Conservation (phyloP, 1,139 yeast species). For the Suhomyces terraborum region DNA sequence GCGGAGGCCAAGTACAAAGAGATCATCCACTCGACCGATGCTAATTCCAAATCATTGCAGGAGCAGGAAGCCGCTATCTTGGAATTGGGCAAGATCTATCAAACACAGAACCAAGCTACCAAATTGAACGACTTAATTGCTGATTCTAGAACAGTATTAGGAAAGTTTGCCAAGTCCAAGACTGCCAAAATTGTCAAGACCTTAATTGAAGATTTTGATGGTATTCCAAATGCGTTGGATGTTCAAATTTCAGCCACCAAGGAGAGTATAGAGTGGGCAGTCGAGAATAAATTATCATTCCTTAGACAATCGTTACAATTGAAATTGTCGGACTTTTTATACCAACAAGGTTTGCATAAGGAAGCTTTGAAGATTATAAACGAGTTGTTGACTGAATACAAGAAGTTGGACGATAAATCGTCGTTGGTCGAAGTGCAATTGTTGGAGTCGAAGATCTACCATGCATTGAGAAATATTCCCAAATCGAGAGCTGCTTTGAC, state of each 20-base stretch:
- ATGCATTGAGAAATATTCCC: constrained; percentile 89
- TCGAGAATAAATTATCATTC: constrained; percentile 79
- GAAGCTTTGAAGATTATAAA: constrained; percentile 75
- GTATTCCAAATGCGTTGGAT: constrained; percentile 66
- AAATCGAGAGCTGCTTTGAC: constrained; percentile 92
- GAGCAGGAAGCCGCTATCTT: constrained; percentile 65
- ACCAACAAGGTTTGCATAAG: constrained; percentile 63
- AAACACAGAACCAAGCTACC: constrained; percentile 42
- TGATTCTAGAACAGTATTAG: constrained; percentile 70
- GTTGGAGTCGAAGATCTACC: constrained; percentile 86
- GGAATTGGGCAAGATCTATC: constrained; percentile 64
- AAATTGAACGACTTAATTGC: constrained; percentile 64
- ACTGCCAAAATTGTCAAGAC: constrained; percentile 84
- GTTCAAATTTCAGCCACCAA: constrained; percentile 73
- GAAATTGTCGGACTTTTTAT: constrained; percentile 75
- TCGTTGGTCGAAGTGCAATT: constrained; percentile 94
- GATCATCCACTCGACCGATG: constrained; percentile 42
- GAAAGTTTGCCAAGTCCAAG: constrained; percentile 85
- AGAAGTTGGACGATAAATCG: constrained; percentile 92
- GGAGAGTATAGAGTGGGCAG: constrained; percentile 87
- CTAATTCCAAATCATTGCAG: constrained; percentile 31
- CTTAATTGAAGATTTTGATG: constrained; percentile 77
- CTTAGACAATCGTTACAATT: constrained; percentile 86
- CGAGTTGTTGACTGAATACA: constrained; percentile 76
- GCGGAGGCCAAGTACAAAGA: constrained; percentile 62